Conservation (phyloP, 2,329 filamentous ascomycete species). For the Emmonsiellopsis sp. region DNA sequence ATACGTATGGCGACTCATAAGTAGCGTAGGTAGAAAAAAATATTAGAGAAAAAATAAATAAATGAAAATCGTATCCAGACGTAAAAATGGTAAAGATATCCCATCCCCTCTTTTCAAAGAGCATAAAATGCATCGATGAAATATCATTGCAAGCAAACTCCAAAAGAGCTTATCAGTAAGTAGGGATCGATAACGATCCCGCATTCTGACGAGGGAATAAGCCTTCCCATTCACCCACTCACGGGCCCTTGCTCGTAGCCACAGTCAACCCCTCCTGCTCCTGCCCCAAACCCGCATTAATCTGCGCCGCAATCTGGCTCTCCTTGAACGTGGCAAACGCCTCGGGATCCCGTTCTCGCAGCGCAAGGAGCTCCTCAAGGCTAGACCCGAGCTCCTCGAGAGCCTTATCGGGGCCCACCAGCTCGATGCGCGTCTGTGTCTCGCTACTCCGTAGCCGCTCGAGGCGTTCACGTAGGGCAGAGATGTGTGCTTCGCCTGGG, state of each 20-base stretch:
- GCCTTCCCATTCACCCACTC: too few relatives aligned
- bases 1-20: background rate
- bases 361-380: constrained; percentile 35
- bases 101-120: too few relatives aligned
- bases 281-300: constrained; percentile 29
- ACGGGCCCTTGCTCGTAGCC: too few relatives aligned
- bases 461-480: constrained; percentile 33
- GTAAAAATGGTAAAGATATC: background rate
- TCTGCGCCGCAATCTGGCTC: constrained; percentile 37
- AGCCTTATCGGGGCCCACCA: constrained; percentile 27
- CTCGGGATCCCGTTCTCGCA: constrained; percentile 34
- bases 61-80: background rate
- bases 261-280: background rate
- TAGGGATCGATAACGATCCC: too few relatives aligned
- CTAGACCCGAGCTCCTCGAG: constrained; percentile 35
- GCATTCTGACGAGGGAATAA: too few relatives aligned
- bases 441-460: constrained; percentile 35
- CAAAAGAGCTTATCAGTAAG: too few relatives aligned
- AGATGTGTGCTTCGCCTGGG: constrained; percentile 35
- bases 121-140: too few relatives aligned
- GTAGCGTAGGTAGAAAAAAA: background rate
- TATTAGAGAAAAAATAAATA: background rate
- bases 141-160: too few relatives aligned
- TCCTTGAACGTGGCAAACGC: constrained; percentile 35
- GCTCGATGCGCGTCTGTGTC: constrained; percentile 30